Conservation (phyloP, 2,329 filamentous ascomycete species). For the Fusarium lyarnte region DNA sequence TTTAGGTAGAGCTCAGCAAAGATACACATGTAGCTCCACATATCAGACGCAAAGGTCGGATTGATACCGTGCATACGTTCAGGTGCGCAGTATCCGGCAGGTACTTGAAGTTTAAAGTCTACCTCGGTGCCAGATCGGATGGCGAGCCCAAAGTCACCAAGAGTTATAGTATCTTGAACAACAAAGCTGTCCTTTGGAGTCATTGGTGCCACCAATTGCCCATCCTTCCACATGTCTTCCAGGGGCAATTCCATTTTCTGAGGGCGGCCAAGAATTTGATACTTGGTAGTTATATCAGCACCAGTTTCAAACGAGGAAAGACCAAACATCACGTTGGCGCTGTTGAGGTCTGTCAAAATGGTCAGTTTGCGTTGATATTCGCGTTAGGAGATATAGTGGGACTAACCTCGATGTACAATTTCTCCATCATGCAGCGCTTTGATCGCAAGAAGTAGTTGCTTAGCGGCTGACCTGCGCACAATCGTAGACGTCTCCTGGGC, state of each 20-base stretch:
- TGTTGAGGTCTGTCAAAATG: neutral
- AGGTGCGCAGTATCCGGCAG: neutral
- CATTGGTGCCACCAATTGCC: neutral
- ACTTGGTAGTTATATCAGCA: neutral
- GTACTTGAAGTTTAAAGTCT: neutral
- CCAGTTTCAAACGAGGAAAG: neutral
- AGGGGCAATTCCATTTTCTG: neutral
- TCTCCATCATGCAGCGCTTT: neutral
- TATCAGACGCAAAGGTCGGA: neutral
- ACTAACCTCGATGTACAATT: neutral
- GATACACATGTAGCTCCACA: neutral
- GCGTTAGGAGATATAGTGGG: too few species aligned
- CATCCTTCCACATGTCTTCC: neutral
- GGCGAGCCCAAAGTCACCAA: neutral
- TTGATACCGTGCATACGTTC: neutral
- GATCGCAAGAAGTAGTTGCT: neutral
- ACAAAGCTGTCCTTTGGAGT: neutral
- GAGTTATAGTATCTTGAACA: neutral
- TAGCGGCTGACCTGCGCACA: neutral
- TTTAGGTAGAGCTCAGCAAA: neutral
- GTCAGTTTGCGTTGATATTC: accelerated
- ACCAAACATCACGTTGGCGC: neutral
- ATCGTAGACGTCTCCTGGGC: neutral
- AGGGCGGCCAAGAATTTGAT: neutral
- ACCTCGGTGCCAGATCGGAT: neutral